Evolutionary conservation across 164 flowering plant species (phyloP), one percentile per base, ranked within the genome.

Genomic region (Warburgia ugandensis): DNA sequence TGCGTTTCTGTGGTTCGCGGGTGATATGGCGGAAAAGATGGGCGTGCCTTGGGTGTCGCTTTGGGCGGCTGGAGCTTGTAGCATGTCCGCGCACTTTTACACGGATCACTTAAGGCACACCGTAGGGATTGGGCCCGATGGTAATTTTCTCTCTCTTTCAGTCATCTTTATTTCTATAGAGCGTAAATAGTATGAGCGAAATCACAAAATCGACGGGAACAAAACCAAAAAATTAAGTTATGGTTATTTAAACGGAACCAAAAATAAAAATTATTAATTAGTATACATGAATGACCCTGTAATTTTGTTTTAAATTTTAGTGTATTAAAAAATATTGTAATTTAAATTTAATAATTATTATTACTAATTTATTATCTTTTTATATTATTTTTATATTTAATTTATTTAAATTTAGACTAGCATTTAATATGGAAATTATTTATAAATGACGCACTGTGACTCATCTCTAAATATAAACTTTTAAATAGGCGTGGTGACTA

Each of bases 11-110:
- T 64, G 67, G 67, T 74, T 71, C 22, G 63, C 44, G 1, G 68
- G 54, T 0, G 68, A 64, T 7, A 30, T 76, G 50, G 84, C 84
- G 1, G 67, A 53, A 51, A 65, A 70, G 22, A 28, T 60, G 60
- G 28, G 45, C 0, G 76, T 76, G 2, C 74, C 76, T 0, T 79
- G 77, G 84, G 45, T 76, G 2, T 43, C 78, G 1, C 21, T 73
- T 5, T 78, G 75, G 78, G 55, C 73, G 0, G 48, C 63, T 0
- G 77, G 66, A 0, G 60, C 75, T 10, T 41, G 45, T 14, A 29
- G 73, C 1, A 40, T 76, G 2, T 36, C 68, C 12, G 19, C 51
- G 25, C 77, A 69, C 12, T 10, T 56, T 23, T 45, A 68, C 25
- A 71, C 72, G 0, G 75, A 71, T 29, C 9, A 28, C 12, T 56